A percentile compares a stretch with the other conserved stretches of the same genome.
Conservation (phyloP, 139 green algal genomes). For the Tetratostichococcus sp. region DNA sequence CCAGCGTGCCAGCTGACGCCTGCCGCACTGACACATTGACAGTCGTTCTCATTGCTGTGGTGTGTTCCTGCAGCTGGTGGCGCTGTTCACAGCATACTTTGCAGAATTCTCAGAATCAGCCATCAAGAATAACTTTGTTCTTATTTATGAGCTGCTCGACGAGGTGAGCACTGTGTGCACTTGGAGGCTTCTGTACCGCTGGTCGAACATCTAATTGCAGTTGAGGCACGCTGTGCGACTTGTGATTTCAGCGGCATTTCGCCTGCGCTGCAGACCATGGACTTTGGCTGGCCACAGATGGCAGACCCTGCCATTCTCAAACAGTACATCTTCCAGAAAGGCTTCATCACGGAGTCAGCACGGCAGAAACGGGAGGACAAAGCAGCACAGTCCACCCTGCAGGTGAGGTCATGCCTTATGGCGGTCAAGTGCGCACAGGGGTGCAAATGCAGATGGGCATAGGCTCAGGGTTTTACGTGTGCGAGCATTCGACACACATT, state of each 20-base stretch:
- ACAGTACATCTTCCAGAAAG: slow-evolving; percentile 92
- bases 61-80: slow-evolving; percentile 78
- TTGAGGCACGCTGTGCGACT: no score
- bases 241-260: no score
- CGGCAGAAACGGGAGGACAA: slow-evolving; percentile 53
- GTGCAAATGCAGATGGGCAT: not conserved
- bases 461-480: no score
- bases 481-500: no score
- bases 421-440: no score
- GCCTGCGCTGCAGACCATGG: slow-evolving; percentile 36
- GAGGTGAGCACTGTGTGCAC: slow-evolving; percentile 33
- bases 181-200: no score
- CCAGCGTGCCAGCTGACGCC: no score
- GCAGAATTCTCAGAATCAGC: slow-evolving; percentile 78
- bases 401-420: slow-evolving; percentile 31
- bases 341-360: slow-evolving; percentile 43
- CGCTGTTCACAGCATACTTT: slow-evolving; percentile 87
- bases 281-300: slow-evolving; percentile 86
- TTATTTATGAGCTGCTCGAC: slow-evolving; percentile 97
- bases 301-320: slow-evolving; percentile 85
- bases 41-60: no score
- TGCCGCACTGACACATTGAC: no score
- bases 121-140: slow-evolving; percentile 90
- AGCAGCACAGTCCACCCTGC: slow-evolving; percentile 78
- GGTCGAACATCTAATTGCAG: no score